Percentiles rank a stretch among this genome's conserved stretches.
These are phyloP conservation scores for Cryoendolithus antarcticus DNA, from an alignment of 2,329 filamentous ascomycete genomes.

Conservation along the genomic window DNA sequence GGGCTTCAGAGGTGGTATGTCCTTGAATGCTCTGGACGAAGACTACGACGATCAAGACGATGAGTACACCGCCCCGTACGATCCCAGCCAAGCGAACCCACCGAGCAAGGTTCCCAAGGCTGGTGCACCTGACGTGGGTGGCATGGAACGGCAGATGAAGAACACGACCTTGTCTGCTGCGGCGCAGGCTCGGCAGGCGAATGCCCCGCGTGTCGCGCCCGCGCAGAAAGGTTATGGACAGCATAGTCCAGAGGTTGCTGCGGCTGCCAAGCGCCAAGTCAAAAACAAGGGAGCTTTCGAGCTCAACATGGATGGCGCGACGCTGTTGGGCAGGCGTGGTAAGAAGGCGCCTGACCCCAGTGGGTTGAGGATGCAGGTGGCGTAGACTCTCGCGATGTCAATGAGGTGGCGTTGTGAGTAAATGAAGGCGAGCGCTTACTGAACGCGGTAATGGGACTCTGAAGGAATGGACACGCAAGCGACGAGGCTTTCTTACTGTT, in stretches of 20 bases:
- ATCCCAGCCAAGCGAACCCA: conserved; percentile 34
- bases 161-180: conserved; percentile 64
- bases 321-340: conserved; percentile 62
- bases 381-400: conserved; percentile 5
- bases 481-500: background rate
- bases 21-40: conserved; percentile 53
- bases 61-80: conserved; percentile 43
- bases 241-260: conserved; percentile 72
- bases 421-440: too few relatives aligned
- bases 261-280: conserved; percentile 72
- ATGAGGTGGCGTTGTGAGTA: too few relatives aligned
- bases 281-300: conserved; percentile 76
- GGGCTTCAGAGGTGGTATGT: conserved; percentile 51
- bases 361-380: conserved; percentile 28
- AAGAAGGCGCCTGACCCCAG: conserved; percentile 36
- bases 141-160: conserved; percentile 77
- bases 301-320: conserved; percentile 81
- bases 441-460: background rate
- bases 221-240: conserved; percentile 66
- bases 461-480: too few relatives aligned
- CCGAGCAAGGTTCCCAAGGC: conserved; percentile 56
- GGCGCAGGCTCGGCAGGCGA: conserved; percentile 46
- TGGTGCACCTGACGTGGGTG: conserved; percentile 48
- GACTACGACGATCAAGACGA: conserved; percentile 53
- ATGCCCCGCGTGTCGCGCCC: conserved; percentile 31